Conservation (phyloP, 331 rosid species). For the Saraca asoca region DNA sequence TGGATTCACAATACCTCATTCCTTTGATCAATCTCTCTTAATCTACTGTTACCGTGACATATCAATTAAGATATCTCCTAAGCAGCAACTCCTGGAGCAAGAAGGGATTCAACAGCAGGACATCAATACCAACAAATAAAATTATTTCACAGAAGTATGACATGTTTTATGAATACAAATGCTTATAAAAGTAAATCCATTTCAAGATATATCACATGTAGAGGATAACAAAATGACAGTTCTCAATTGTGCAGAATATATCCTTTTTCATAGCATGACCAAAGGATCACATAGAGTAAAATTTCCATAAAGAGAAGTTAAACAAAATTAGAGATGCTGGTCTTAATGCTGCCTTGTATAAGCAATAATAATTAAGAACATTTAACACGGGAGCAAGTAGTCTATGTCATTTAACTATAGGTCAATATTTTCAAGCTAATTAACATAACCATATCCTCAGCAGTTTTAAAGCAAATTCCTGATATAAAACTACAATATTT, state of each 20-base stretch:
- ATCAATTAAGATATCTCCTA: slow-evolving; percentile 71
- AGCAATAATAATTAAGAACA: slow-evolving; percentile 15
- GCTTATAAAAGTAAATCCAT: too few relatives aligned
- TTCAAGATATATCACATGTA: too few relatives aligned
- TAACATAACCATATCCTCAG: not conserved
- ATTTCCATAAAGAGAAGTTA: not conserved
- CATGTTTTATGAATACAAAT: too few relatives aligned
- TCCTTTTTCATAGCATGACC: too few relatives aligned
- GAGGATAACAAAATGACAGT: not conserved
- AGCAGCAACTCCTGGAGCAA: slow-evolving; percentile 80
- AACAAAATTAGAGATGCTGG: not conserved
- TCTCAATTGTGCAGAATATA: too few relatives aligned
- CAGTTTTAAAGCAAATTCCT: slow-evolving; percentile 16
- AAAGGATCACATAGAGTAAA: too few relatives aligned
- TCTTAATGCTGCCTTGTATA: slow-evolving; percentile 10
- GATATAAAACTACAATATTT: not conserved
- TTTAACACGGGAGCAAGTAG: not conserved
- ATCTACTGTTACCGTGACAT: slow-evolving; percentile 57
- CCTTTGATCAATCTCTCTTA: slow-evolving; percentile 45
- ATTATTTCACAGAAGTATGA: too few relatives aligned
- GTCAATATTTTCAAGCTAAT: too few relatives aligned
- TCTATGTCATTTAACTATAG: not conserved
- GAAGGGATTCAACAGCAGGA: not conserved
- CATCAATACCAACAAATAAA: slow-evolving; percentile 2
- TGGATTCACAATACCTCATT: slow-evolving; percentile 71